Evolutionary conservation across 768 basidiomycete genomes (phyloP), one percentile per base, ranked within the genome.

Genomic region (Leccinellum luteum): DNA sequence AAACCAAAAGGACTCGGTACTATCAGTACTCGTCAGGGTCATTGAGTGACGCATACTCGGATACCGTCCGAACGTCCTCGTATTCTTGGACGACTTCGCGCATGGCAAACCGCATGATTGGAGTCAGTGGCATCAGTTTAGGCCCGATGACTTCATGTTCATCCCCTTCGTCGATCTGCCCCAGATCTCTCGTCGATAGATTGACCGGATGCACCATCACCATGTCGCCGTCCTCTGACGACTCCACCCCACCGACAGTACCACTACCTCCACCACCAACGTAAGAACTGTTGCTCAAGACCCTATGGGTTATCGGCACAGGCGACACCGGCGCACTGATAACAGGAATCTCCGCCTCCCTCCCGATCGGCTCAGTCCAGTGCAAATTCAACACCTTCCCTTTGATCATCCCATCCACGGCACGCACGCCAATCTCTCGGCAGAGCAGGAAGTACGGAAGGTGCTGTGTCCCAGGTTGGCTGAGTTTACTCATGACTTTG

Each of bases 71-170:
- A 58, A 85, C 83, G 60, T 90, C 87, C 61, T 91, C 85, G 61
- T 90, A 92, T 73, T 94, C 92, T 65, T 84, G 81, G 17, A 94
- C 82, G 9, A 93, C 90, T 67, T 90, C 86, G 51, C 84, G 77
- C 90, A 93, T 93, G 48, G 92, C 92, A 69, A 76, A 90, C 28
- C 86, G 77, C 85, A 92, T 89, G 58, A 93, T 89, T 2, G 90
- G 89, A 2, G 90, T 88, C 17, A 83, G 81, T 9, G 92, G 86
- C 31, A 90, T 78, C 56, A 94, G 68, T 69, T 87, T 87, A 13
- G 91, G 90, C 12, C 89, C 89, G 32, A 90, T 78, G 27, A 78
- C 60, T 54, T 87, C 79, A 59, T 85, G 82, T 27, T 80, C 74
- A 54, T 80, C 79, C 15, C 79, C 79, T 56, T 83, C 81, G 53